Conservation (phyloP, 1,284 basidiomycete species). For the Megacollybia platyphylla region DNA sequence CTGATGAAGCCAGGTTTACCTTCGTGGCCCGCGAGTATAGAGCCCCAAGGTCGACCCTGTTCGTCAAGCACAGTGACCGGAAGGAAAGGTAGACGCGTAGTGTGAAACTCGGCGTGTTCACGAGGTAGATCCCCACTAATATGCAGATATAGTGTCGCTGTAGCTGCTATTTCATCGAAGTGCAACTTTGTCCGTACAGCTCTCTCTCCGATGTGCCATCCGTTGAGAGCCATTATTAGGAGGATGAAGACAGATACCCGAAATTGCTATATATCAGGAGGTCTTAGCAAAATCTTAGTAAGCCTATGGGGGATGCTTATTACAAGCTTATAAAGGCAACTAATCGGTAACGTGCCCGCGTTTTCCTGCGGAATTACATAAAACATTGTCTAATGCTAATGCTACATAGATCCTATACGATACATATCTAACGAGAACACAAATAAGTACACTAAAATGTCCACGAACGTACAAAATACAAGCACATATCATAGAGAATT, state of each 20-base stretch:
- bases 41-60: slow-evolving; percentile 32
- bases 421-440: no score
- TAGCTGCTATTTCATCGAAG: slow-evolving; percentile 16
- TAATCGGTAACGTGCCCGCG: no score
- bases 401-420: no score
- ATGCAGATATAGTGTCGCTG: slow-evolving; percentile 13
- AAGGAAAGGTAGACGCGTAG: slow-evolving; percentile 27
- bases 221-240: slow-evolving; percentile 15
- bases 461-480: no score
- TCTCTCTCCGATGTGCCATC: slow-evolving; percentile 33
- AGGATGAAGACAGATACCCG: neutral
- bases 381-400: no score
- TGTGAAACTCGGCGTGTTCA: slow-evolving; percentile 31
- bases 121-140: slow-evolving; percentile 25
- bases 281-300: neutral
- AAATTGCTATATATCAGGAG: neutral
- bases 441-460: no score
- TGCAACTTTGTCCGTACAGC: slow-evolving; percentile 23
- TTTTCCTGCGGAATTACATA: no score
- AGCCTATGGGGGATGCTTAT: neutral
- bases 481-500: no score
- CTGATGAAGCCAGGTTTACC: slow-evolving; percentile 31
- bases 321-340: no score
- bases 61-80: slow-evolving; percentile 30
- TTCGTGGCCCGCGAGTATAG: slow-evolving; percentile 23